Percentiles rank a stretch among this genome's conserved stretches.
These are phyloP conservation scores for Platanus orientalis DNA, from an alignment of 164 flowering plant genomes.

Conservation along the genomic window DNA sequence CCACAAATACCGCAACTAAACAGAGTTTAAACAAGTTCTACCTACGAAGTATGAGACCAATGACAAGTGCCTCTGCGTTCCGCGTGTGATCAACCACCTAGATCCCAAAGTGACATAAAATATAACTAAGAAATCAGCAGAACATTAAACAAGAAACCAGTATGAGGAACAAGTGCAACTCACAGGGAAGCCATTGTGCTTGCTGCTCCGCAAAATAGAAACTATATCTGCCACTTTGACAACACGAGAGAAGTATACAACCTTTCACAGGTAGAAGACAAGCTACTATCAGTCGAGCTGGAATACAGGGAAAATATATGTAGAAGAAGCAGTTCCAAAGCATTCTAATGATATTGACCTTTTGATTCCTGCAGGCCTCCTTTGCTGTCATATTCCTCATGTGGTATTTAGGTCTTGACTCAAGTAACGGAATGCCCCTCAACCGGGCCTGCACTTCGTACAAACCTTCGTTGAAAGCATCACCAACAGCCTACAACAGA, in stretches of 20 bases:
- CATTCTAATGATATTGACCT: constrained; percentile 38
- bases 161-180: constrained; percentile 16
- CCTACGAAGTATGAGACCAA: constrained; percentile 95
- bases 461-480: constrained; percentile 91
- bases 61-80: constrained; percentile 74
- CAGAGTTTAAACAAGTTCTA: constrained; percentile 14
- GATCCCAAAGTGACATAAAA: constrained; percentile 7
- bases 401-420: constrained; percentile 80
- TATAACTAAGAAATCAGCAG: not conserved
- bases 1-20: not conserved
- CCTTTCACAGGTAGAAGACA: constrained; percentile 39
- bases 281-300: constrained; percentile 8
- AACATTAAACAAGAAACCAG: not conserved
- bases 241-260: constrained; percentile 74
- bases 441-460: constrained; percentile 90
- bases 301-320: constrained; percentile 4
- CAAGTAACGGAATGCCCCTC: constrained; percentile 83
- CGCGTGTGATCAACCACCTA: constrained; percentile 84
- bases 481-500: constrained; percentile 86
- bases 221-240: constrained; percentile 77
- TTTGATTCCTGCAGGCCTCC: constrained; percentile 78
- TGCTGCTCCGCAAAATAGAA: constrained; percentile 60
- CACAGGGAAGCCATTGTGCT: constrained; percentile 96
- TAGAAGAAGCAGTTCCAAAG: not conserved
- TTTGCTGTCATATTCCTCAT: constrained; percentile 88